Evolutionary conservation across 2,329 filamentous ascomycete species (phyloP).

Genomic region (Nakataea oryzae): DNA sequence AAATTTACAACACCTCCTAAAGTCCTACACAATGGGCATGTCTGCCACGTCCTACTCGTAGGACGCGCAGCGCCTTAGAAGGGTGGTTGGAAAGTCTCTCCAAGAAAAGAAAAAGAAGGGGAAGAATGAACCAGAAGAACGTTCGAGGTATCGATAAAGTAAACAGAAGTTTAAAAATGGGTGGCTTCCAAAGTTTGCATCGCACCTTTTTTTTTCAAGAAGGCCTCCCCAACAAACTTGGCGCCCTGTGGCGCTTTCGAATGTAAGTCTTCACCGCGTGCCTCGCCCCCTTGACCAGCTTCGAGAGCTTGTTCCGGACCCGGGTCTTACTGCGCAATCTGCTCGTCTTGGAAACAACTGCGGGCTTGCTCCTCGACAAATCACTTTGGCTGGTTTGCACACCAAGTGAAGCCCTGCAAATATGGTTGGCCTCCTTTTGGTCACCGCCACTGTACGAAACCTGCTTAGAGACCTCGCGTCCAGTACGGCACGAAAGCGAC

Average conservation of each 20-base stretch:
- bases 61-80: background rate
- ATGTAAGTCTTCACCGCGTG: background rate
- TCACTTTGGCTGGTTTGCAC: background rate
- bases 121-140: background rate
- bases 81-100: background rate
- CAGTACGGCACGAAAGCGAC: conserved; percentile 1
- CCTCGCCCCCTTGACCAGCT: conserved; percentile 5
- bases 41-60: background rate
- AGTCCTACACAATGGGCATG: background rate
- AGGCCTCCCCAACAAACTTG: background rate
- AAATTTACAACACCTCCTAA: background rate
- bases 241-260: background rate
- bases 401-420: background rate
- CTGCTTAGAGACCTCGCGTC: background rate
- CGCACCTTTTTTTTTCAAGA: background rate
- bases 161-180: background rate
- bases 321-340: background rate
- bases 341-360: background rate
- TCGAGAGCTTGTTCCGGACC: conserved; percentile 4
- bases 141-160: background rate
- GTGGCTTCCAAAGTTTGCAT: background rate
- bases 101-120: background rate
- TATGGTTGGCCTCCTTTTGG: background rate
- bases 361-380: background rate
- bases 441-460: background rate